A percentile compares a stretch with the other conserved stretches of the same genome.
phyloP scores from a whole-genome alignment of 2,329 filamentous ascomycete species.

The Monosporascus sp. region DNA sequence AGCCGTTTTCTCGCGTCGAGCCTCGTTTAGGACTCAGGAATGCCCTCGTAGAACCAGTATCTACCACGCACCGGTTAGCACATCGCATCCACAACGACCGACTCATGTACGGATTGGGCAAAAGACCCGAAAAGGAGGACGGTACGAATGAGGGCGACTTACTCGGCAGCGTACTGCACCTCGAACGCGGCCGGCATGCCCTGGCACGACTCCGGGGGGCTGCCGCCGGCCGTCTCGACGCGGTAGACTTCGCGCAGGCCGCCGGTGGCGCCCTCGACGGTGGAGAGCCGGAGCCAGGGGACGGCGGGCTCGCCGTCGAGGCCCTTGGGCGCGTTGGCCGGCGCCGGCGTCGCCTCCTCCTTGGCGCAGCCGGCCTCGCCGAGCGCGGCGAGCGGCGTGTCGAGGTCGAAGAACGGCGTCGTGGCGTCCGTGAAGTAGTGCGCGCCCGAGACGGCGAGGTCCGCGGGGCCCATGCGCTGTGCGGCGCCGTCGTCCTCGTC shows the following conservation, averaged over 20 bases:
- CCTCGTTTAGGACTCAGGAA: neutral
- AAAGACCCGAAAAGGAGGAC: too few species aligned
- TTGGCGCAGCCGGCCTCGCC: conserved; percentile 62
- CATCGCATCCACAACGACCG: neutral
- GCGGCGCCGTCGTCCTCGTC: conserved; percentile 22
- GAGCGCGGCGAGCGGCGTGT: conserved; percentile 49
- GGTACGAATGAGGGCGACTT: conserved; percentile 39
- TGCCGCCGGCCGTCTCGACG: conserved; percentile 77
- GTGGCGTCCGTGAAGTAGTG: conserved; percentile 73
- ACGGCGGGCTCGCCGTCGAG: conserved; percentile 64
- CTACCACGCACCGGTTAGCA: neutral
- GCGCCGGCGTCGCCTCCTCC: conserved; percentile 56
- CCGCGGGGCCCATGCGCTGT: conserved; percentile 46
- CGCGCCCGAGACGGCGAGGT: conserved; percentile 64
- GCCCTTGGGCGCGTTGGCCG: conserved; percentile 54
- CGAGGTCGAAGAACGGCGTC: conserved; percentile 77
- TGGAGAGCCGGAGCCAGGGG: conserved; percentile 71
- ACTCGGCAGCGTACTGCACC: conserved; percentile 79
- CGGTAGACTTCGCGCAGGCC: conserved; percentile 74
- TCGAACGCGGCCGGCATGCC: conserved; percentile 60
- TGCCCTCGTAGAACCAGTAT: neutral
- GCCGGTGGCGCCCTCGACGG: conserved; percentile 51
- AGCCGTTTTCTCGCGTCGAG: neutral
- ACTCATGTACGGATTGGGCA: too few species aligned
- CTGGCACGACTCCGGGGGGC: conserved; percentile 66